Base-by-base conservation (phyloP, 1,284 basidiomycete genomes). In the Sparassis latifolia region DNA sequence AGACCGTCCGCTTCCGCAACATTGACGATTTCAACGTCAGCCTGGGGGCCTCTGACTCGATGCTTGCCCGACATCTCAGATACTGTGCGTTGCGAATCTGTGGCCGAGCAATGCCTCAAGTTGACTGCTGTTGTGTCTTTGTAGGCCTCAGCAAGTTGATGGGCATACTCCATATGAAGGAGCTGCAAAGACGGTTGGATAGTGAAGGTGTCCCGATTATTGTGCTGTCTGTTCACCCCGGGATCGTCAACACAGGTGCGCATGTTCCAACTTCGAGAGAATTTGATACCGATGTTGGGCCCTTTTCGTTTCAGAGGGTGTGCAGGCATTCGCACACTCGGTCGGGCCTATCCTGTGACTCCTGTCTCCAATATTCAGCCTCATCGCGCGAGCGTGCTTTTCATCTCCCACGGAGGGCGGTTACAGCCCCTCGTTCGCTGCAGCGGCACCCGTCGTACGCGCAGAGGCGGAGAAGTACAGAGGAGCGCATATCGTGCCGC, bases 341-440 rank as follows among this genome's bases (percentile, higher is more conserved):
- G 48, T 54, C 27, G 50, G 51, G 12, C 48, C 55, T 31, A 27
- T 60, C 52, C 52, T n/a, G n/a, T n/a, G n/a, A n/a, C n/a, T n/a
- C n/a, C n/a, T 54, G 12, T 51, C 52, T 29, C 50, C 48, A 10
- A 39, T 63, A 49, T 62, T 59, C 46, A 28, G 57, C 2, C 33
- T 60, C 40, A 60, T 68, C 35, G 55, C 58, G 20, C 48, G 53
- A 33, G 52, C 64, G 28, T 69, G 75, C 41, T 68, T 76, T 45
- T 58, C 58, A 1, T 44, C 60, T 4, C 65, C 70, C 4, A 68
- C 73, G 10, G 60, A 70, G 1, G 77, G 73, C 40, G 70, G 69
- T 0, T 66, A 71, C 50, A 72, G 69, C 10, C 66, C 74, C 1
- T 68, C 70, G 30, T 72, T 80, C 51, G 78, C 76, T 2, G 76